phyloP scores from a whole-genome alignment of 2,329 filamentous ascomycete genomes.

The Stemphylium vesicarium region DNA sequence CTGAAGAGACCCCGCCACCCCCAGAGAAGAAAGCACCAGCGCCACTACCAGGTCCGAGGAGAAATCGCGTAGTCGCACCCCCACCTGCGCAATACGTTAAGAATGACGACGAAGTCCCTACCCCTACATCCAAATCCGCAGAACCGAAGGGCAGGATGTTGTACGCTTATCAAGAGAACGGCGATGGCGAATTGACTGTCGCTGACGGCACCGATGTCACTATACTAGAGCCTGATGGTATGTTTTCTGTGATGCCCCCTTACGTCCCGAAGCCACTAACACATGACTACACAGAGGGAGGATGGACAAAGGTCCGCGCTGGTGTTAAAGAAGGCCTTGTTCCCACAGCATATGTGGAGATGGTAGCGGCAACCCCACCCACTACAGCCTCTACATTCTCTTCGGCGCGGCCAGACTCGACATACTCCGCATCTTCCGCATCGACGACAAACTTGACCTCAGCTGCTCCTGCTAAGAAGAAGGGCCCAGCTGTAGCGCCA shows the following conservation, averaged over 20 bases:
- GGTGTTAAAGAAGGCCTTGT: conserved; percentile 83
- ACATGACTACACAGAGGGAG: conserved; percentile 70
- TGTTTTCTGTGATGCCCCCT: conserved; percentile 46
- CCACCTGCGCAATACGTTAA: conserved; percentile 83
- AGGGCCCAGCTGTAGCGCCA: conserved; percentile 90
- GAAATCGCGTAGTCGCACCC: conserved; percentile 81
- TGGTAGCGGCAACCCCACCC: conserved; percentile 54
- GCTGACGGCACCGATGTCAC: conserved; percentile 78
- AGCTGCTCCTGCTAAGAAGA: conserved; percentile 68
- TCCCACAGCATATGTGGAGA: conserved; percentile 83
- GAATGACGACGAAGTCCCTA: conserved; percentile 60
- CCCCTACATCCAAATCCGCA: conserved; percentile 39
- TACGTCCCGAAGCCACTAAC: conserved; percentile 27
- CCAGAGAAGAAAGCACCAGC: conserved; percentile 43
- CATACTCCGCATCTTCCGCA: conserved; percentile 78
- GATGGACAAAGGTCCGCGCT: conserved; percentile 85
- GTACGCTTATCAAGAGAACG: conserved; percentile 81
- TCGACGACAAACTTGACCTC: conserved; percentile 63
- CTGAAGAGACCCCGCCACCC: conserved; percentile 55
- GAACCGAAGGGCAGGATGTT: conserved; percentile 85
- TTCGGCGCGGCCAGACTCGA: conserved; percentile 60
- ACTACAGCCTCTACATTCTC: conserved; percentile 38
- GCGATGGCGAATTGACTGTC: conserved; percentile 81
- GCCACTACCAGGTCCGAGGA: conserved; percentile 48
- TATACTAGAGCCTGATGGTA: conserved; percentile 88